Conservation (phyloP, 306 rosid genomes). For the Oxytropis ochrocephala region DNA sequence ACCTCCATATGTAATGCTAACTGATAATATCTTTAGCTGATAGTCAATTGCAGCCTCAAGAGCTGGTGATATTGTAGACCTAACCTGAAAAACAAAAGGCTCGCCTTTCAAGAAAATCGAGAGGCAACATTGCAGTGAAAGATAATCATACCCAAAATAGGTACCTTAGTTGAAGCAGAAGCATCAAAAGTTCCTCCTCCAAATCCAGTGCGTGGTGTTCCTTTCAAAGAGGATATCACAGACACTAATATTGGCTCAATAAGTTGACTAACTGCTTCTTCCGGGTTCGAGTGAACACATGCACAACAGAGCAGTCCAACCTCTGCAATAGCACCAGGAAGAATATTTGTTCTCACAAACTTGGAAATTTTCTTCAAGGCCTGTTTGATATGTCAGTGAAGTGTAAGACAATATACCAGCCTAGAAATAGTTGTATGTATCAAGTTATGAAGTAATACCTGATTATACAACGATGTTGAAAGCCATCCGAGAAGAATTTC, state of each 20-base stretch:
- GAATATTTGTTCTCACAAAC: slow-evolving; percentile 94
- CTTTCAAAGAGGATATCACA: slow-evolving; percentile 75
- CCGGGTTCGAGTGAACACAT: slow-evolving; percentile 87
- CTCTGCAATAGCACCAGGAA: slow-evolving; percentile 97
- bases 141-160: slow-evolving; percentile 20
- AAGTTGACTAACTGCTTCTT: slow-evolving; percentile 77
- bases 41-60: slow-evolving; percentile 93
- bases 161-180: slow-evolving; percentile 60
- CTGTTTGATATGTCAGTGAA: slow-evolving; percentile 40
- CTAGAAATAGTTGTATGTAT: slow-evolving; percentile 4
- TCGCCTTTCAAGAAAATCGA: slow-evolving; percentile 25
- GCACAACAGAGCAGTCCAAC: slow-evolving; percentile 99
- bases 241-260: slow-evolving; percentile 80
- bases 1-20: slow-evolving; percentile 87
- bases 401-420: slow-evolving; percentile 3
- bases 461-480: slow-evolving; percentile 64
- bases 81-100: slow-evolving; percentile 51
- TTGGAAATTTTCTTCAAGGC: slow-evolving; percentile 91
- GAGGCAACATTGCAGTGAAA: slow-evolving; percentile 14
- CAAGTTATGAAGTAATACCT: slow-evolving; percentile 44
- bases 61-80: slow-evolving; percentile 85
- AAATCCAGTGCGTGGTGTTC: slow-evolving; percentile 74
- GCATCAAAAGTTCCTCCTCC: slow-evolving; percentile 63
- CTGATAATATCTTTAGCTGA: slow-evolving; percentile 82
- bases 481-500: slow-evolving; percentile 95